A percentile compares a stretch with the other conserved stretches of the same genome.
Evolutionary conservation across 1,139 yeast species (phyloP).

Genomic region (Geotrichum phurueaensis): DNA sequence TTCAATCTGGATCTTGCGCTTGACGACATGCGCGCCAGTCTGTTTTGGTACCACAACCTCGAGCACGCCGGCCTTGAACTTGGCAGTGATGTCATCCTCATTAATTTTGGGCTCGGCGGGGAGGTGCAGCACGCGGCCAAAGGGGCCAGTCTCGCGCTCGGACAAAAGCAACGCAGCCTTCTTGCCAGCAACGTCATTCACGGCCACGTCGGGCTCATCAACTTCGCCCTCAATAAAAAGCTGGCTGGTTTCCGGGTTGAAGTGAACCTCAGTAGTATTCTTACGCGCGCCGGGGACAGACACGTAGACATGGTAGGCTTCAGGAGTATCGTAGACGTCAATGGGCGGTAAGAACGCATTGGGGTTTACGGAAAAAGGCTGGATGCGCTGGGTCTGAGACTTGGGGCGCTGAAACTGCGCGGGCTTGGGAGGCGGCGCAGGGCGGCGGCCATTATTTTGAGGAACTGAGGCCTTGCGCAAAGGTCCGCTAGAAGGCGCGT

Average conservation of each 20-base stretch:
- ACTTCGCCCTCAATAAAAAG: slow-evolving; percentile 43
- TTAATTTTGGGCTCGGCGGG: slow-evolving; percentile 47
- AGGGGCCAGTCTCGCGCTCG: slow-evolving; percentile 23
- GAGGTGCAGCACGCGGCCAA: slow-evolving; percentile 50
- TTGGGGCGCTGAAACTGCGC: background rate
- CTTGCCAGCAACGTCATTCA: slow-evolving; percentile 11
- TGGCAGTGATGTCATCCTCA: slow-evolving; percentile 50
- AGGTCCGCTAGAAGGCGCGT: background rate
- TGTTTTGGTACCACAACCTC: slow-evolving; percentile 47
- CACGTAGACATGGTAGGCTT: slow-evolving; percentile 42
- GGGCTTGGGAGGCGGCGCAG: background rate
- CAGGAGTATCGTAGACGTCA: slow-evolving; percentile 47
- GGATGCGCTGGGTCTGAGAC: background rate
- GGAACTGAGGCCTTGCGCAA: background rate
- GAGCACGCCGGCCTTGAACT: slow-evolving; percentile 46
- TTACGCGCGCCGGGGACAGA: slow-evolving; percentile 53
- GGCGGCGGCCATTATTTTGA: background rate
- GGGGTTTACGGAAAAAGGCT: background rate
- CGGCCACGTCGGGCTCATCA: slow-evolving; percentile 16
- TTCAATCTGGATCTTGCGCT: slow-evolving; percentile 14
- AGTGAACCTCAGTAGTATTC: slow-evolving; percentile 48
- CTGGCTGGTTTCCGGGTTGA: slow-evolving; percentile 49
- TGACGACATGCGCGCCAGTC: background rate
- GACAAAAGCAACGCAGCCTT: slow-evolving; percentile 8
- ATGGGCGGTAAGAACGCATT: slow-evolving; percentile 39